Base-by-base conservation (phyloP, 1,284 basidiomycete species). In the Wallemia mellicola region DNA sequence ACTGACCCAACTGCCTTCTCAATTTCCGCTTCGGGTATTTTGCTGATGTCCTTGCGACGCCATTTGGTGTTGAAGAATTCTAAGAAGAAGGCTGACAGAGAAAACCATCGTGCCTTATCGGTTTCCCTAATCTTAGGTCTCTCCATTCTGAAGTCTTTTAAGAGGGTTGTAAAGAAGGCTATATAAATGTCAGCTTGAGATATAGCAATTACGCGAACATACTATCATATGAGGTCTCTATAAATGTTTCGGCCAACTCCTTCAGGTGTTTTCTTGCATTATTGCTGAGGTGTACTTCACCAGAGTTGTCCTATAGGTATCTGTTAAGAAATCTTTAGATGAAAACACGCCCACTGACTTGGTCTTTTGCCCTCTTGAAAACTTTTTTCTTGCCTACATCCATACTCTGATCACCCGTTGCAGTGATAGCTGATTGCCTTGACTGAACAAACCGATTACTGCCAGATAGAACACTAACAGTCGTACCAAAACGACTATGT, bases 401-500 rank as follows among this genome's bases (percentile, higher is more conserved):
- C 65, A 94, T 73, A 59, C 89, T 76, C 55, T 73, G 75, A 22
- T 81, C 83, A 0, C 85, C 74, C 60, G 86, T 79, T n/a, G 73
- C 74, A 28, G 73, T 77, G 61, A 94, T 76, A 1, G 84, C 86
- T 65, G 80, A 79, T 67, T 91, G 87, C 54, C 81, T 78, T 68
- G 91, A 86, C 54, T 94, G 73, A 27, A 92, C 78, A 59, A 73
- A 69, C 61, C 70, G 68, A 60, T 72, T 68, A 15, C 24, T 15
- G 7, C 24, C 55, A 26, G 55, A 26, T 17, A 57, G 15, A 58
- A 94, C 81, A 15, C 81, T 72, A 62, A 94, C 81, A 1, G 88
- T 92, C 0, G 89, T 94, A 0, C 89, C 89, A 69, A 95, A 95
- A 33, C 89, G 79, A 25, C 86, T 86, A 70, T 95, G 89, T 27